Percentiles rank a stretch among this genome's conserved stretches.
These are phyloP conservation scores for Handroanthus guayacan DNA, from an alignment of 257 asterid genomes.

Conservation along the genomic window DNA sequence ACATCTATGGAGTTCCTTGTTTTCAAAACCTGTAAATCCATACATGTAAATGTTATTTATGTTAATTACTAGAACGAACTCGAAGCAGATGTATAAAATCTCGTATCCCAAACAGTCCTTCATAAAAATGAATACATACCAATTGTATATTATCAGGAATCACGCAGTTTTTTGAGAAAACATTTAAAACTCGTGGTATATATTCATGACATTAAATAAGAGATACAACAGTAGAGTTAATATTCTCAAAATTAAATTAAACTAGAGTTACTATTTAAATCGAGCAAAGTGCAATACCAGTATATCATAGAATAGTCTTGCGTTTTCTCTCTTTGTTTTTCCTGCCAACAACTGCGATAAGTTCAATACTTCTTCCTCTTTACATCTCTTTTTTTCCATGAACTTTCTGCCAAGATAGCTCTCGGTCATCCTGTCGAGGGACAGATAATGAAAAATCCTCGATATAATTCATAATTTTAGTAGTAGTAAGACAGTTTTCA, in stretches of 20 bases:
- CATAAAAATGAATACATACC: too few relatives aligned
- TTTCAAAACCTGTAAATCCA: slow-evolving; percentile 61
- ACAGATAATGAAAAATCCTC: neutral
- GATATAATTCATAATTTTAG: neutral
- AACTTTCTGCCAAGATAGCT: slow-evolving; percentile 55
- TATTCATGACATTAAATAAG: too few relatives aligned
- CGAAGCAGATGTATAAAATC: neutral
- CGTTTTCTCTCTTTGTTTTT: slow-evolving; percentile 68
- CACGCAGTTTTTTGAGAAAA: too few relatives aligned
- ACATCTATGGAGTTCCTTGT: slow-evolving; percentile 61
- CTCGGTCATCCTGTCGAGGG: slow-evolving; percentile 55
- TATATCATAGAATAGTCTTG: slow-evolving; percentile 73
- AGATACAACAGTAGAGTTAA: neutral
- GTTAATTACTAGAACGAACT: neutral
- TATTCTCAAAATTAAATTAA: slow-evolving; percentile 3
- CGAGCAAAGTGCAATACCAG: slow-evolving; percentile 57
- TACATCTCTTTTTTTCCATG: slow-evolving; percentile 41
- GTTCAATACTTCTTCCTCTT: slow-evolving; percentile 50
- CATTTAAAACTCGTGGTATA: too few relatives aligned
- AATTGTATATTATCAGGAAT: too few relatives aligned
- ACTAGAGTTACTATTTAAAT: neutral
- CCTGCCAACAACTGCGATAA: slow-evolving; percentile 51
- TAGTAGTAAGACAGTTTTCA: neutral
- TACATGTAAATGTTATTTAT: neutral
- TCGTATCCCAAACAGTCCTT: too few relatives aligned